Evolutionary conservation across 139 green algal genomes (phyloP).

Genomic region (Pleodorina starrii): DNA sequence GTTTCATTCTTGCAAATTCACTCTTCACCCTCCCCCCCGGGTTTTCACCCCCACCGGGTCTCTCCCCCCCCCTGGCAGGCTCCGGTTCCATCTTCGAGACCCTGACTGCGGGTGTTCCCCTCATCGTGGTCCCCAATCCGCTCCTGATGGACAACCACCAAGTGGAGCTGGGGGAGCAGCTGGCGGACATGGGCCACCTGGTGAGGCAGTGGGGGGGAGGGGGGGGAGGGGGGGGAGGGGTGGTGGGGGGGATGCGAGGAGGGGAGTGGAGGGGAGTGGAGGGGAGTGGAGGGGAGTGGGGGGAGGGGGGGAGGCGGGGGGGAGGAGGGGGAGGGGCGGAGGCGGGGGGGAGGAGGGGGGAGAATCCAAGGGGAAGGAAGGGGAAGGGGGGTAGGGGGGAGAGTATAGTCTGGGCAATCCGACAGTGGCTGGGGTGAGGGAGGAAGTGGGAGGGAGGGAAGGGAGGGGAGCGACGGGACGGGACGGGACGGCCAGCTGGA

Average conservation of each 20-base stretch:
- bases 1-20: neutral
- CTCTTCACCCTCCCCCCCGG: neutral
- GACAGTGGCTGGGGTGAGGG: no score
- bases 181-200: conserved; percentile 70
- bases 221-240: neutral
- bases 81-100: conserved; percentile 90
- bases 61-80: conserved; percentile 56
- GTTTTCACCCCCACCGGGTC: no score
- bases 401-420: no score
- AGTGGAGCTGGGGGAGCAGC: conserved; percentile 70
- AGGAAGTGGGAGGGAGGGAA: neutral
- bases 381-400: neutral
- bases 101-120: conserved; percentile 66
- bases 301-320: no score
- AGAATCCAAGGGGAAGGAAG: neutral
- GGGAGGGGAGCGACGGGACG: neutral
- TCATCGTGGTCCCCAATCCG: conserved; percentile 89
- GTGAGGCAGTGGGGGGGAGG: conserved; percentile 29
- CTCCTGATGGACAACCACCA: conserved; percentile 93
- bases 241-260: neutral
- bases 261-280: neutral
- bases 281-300: neutral
- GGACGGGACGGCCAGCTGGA: neutral
- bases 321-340: neutral
- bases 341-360: no score